phyloP scores from a whole-genome alignment of 257 asterid genomes.

The Paraleonurus japonicus region DNA sequence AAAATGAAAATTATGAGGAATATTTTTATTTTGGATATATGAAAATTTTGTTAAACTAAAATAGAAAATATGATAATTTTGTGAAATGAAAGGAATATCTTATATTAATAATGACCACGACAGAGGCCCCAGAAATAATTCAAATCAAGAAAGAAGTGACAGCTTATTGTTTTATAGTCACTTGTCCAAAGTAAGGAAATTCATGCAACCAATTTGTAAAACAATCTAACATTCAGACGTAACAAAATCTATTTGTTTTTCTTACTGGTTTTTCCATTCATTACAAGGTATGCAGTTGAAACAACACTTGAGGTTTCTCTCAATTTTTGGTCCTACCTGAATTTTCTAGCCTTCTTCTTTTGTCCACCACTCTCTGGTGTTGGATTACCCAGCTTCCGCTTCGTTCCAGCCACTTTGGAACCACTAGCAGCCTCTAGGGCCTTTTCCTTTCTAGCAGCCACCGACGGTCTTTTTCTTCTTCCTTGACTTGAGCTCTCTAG shows the following conservation, averaged over 20 bases:
- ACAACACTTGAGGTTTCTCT: not conserved
- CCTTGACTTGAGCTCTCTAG: constrained; percentile 23
- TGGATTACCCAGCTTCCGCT: constrained; percentile 59
- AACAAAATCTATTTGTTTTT: not conserved
- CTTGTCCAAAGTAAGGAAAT: not conserved
- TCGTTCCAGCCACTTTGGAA: constrained; percentile 47
- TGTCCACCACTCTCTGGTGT: constrained; percentile 53
- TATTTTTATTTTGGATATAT: no score
- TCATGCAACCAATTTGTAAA: not conserved
- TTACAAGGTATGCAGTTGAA: not conserved
- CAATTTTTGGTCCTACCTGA: not conserved
- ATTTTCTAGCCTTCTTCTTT: constrained; percentile 70
- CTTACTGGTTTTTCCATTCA: not conserved
- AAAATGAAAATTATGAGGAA: no score
- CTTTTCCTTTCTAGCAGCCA: constrained; percentile 78
- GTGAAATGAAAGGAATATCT: no score
- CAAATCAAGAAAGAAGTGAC: not conserved
- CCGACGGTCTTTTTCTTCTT: constrained; percentile 71
- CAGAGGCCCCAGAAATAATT: not conserved
- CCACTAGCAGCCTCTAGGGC: constrained; percentile 38
- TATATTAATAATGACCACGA: not conserved
- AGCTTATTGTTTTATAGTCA: not conserved
- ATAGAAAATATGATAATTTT: no score
- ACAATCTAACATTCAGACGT: not conserved
- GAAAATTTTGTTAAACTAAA: no score